These are phyloP conservation scores for Boletus reticuloceps DNA, from an alignment of 768 basidiomycete species.

Conservation along the genomic window DNA sequence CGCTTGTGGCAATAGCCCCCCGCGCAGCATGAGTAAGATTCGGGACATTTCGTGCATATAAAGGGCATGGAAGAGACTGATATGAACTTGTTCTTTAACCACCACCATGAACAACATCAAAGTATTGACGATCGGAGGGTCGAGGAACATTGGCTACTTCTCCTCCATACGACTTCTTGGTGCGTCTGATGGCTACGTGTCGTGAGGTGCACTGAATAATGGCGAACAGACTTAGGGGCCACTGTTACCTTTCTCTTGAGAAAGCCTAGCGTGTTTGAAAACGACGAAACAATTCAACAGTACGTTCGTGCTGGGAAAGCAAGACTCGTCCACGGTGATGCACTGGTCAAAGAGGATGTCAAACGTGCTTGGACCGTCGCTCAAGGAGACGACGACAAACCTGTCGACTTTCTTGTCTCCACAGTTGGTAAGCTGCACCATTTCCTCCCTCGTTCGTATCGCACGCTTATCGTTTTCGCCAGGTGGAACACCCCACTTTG, in stretches of 20 bases:
- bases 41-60: background rate
- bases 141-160: slow-evolving; percentile 55
- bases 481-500: slow-evolving; percentile 40
- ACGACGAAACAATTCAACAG: slow-evolving; percentile 49
- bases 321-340: slow-evolving; percentile 59
- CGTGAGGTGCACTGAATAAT: background rate
- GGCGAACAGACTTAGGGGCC: slow-evolving; percentile 48
- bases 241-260: slow-evolving; percentile 66
- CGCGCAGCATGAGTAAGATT: slow-evolving; percentile 1
- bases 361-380: slow-evolving; percentile 48
- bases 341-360: slow-evolving; percentile 50
- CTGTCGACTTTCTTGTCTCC: slow-evolving; percentile 57
- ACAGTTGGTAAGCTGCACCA: slow-evolving; percentile 49
- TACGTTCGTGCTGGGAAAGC: slow-evolving; percentile 52
- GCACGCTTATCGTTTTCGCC: background rate
- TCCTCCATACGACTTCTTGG: slow-evolving; percentile 48
- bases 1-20: too few relatives aligned
- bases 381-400: slow-evolving; percentile 22
- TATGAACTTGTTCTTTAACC: background rate
- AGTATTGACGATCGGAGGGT: slow-evolving; percentile 49
- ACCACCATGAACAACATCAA: slow-evolving; percentile 19
- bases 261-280: slow-evolving; percentile 48
- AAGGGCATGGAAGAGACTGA: background rate
- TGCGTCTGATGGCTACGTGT: slow-evolving; percentile 17
- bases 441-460: background rate